These are phyloP conservation scores for Hygrophila difformis DNA, from an alignment of 257 asterid genomes.

Conservation along the genomic window DNA sequence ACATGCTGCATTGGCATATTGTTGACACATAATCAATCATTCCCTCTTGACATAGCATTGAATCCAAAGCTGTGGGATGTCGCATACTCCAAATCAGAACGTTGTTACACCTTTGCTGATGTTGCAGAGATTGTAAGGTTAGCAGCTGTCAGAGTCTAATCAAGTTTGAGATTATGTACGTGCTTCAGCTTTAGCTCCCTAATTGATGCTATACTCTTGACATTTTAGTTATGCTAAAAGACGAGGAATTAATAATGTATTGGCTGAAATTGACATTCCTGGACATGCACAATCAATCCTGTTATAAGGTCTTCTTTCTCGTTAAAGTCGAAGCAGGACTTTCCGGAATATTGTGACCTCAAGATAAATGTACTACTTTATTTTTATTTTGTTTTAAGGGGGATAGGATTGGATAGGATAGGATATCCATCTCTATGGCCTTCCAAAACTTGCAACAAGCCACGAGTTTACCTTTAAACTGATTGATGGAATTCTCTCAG, in stretches of 20 bases:
- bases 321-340: not conserved
- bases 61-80: conserved; percentile 85
- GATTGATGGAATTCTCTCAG: conserved; percentile 84
- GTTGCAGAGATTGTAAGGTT: conserved; percentile 80
- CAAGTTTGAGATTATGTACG: not conserved
- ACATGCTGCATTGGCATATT: conserved; percentile 97
- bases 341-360: no score
- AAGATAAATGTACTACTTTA: no score
- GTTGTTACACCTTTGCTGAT: conserved; percentile 66
- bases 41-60: conserved; percentile 88
- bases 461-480: conserved; percentile 84
- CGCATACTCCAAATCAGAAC: conserved; percentile 58
- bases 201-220: not conserved
- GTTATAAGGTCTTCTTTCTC: conserved; percentile 30
- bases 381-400: conserved; percentile 36
- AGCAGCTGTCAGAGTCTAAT: conserved; percentile 26
- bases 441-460: conserved; percentile 55
- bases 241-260: conserved; percentile 77
- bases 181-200: no score
- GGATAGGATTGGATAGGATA: no score
- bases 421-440: conserved; percentile 94
- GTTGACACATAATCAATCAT: conserved; percentile 90
- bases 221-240: conserved; percentile 65
- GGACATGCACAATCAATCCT: conserved; percentile 90
- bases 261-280: conserved; percentile 92